A percentile compares a stretch with the other conserved stretches of the same genome.
Conservation (phyloP, 768 basidiomycete genomes). For the Phylloporus rhodoxanthus region DNA sequence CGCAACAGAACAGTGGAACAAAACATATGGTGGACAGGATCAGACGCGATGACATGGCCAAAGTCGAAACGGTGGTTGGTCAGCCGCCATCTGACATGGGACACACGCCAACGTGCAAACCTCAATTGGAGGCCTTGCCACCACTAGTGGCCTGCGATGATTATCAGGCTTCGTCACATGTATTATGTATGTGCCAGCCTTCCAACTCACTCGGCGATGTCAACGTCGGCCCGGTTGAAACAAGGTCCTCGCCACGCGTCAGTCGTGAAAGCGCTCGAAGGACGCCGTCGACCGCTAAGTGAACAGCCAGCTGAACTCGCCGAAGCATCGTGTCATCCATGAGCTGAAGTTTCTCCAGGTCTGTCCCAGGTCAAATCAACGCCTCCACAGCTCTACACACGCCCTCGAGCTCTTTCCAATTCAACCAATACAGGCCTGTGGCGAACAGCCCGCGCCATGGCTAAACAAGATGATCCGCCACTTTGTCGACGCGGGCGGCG, state of each 20-base stretch:
- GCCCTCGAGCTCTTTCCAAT: constrained; percentile 28
- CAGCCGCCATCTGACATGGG: constrained; percentile 19
- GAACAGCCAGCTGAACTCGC: constrained; percentile 30
- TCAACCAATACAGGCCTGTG: constrained; percentile 25
- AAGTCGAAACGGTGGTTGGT: constrained; percentile 19
- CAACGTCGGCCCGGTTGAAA: not conserved
- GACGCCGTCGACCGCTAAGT: constrained; percentile 33
- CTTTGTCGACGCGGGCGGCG: constrained; percentile 13
- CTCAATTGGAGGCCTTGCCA: not conserved
- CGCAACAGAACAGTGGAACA: constrained; percentile 12
- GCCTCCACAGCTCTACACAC: not conserved
- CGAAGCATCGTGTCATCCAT: constrained; percentile 30
- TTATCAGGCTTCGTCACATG: constrained; percentile 15
- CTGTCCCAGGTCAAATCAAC: constrained; percentile 17
- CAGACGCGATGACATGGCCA: constrained; percentile 24
- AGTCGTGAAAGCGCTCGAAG: constrained; percentile 15
- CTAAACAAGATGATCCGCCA: constrained; percentile 43
- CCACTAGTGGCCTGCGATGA: constrained; percentile 13
- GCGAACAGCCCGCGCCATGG: constrained; percentile 40
- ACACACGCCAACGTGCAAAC: not conserved
- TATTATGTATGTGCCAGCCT: constrained; percentile 15
- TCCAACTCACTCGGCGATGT: constrained; percentile 10
- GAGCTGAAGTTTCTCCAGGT: constrained; percentile 29
- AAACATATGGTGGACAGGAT: constrained; percentile 24
- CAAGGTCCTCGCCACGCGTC: not conserved